Percentiles rank a stretch among this genome's conserved stretches.
phyloP scores from a whole-genome alignment of 2,329 filamentous ascomycete genomes.

The Scleromitrula shiraiana region DNA sequence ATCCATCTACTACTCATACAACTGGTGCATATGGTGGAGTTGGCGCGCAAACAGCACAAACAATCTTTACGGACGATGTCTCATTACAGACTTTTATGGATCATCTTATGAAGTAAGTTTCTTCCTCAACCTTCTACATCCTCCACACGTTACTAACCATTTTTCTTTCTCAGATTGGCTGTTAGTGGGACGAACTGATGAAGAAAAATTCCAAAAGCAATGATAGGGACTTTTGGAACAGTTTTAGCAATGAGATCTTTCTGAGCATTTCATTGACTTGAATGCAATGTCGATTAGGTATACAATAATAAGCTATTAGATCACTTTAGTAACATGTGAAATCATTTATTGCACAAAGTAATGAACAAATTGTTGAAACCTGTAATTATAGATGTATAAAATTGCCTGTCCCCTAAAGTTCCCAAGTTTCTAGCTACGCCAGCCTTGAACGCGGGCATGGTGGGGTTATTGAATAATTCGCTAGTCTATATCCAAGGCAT shows the following conservation, averaged over 20 bases:
- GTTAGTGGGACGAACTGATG: constrained; percentile 54
- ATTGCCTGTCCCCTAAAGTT: no score
- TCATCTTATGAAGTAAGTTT: constrained; percentile 90
- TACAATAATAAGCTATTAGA: constrained; percentile 10
- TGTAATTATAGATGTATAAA: no score
- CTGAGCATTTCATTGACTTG: constrained; percentile 3
- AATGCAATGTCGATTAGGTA: constrained; percentile 10
- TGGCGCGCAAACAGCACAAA: constrained; percentile 79
- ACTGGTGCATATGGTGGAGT: constrained; percentile 87
- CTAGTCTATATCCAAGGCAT: no score
- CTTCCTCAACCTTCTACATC: constrained; percentile 12
- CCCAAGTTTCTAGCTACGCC: no score
- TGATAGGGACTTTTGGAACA: constrained; percentile 5
- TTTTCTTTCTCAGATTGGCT: constrained; percentile 39
- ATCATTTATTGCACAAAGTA: no score
- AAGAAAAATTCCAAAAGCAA: constrained; percentile 3
- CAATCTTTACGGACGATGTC: constrained; percentile 98
- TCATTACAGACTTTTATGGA: constrained; percentile 99
- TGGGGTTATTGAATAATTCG: no score
- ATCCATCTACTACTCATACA: constrained; percentile 94
- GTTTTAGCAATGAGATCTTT: constrained; percentile 4
- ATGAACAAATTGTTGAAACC: no score
- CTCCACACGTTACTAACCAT: constrained; percentile 14
- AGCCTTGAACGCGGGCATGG: no score
- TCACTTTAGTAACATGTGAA: not conserved